Evolutionary conservation across 139 green algal species (phyloP).

Genomic region (Astrephomene gubernaculifera): DNA sequence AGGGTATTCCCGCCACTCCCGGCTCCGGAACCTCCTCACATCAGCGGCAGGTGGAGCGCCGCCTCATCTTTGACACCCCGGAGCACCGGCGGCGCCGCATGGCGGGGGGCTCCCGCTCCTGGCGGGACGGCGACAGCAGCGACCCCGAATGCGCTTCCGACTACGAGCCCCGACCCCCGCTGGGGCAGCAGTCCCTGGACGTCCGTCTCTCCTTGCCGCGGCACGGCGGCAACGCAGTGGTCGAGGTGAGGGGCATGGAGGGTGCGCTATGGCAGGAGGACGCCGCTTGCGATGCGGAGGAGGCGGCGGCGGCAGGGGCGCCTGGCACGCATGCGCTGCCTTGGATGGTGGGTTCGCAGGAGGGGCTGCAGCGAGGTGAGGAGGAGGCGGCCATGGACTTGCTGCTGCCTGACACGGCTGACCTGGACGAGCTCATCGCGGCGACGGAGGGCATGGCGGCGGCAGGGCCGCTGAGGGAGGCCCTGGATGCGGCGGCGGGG

Average conservation of each 20-base stretch:
- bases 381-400: neutral
- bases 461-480: neutral
- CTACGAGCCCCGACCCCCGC: too few species aligned
- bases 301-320: too few species aligned
- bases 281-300: too few species aligned
- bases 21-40: neutral
- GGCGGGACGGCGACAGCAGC: neutral
- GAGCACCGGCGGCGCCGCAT: neutral
- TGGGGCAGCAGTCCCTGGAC: too few species aligned
- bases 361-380: neutral
- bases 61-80: slow-evolving; percentile 22
- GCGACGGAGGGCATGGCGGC: slow-evolving; percentile 14
- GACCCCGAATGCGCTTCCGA: too few species aligned
- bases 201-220: neutral
- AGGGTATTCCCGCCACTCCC: slow-evolving; percentile 19
- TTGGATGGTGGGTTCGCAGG: too few species aligned
- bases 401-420: slow-evolving; percentile 13
- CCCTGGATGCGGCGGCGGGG: neutral
- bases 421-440: slow-evolving; percentile 32
- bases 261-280: too few species aligned
- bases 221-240: neutral
- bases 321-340: too few species aligned
- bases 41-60: slow-evolving; percentile 21
- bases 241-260: neutral
- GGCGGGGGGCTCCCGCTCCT: neutral